Conservation (phyloP, 1,139 yeast genomes). For the Kluyveromyces sp. region DNA sequence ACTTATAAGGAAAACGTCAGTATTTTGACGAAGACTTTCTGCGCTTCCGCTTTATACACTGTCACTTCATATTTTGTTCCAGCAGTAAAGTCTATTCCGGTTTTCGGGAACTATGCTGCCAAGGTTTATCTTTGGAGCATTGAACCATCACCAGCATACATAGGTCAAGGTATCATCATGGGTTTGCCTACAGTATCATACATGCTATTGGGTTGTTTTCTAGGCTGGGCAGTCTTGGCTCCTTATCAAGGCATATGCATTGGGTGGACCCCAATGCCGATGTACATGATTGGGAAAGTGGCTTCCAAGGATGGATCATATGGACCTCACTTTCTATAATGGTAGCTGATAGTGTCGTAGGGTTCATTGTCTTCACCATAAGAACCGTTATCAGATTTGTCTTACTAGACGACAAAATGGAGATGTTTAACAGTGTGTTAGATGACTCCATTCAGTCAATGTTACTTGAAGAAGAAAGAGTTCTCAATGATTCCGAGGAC, state of each 20-base stretch:
- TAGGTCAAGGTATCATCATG: slow-evolving; percentile 98
- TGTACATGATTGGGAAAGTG: slow-evolving; percentile 84
- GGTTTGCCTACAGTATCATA: slow-evolving; percentile 86
- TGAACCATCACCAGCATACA: slow-evolving; percentile 94
- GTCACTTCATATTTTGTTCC: slow-evolving; percentile 68
- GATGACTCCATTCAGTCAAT: slow-evolving; percentile 29
- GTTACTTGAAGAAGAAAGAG: slow-evolving; percentile 27
- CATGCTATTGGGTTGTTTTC: slow-evolving; percentile 80
- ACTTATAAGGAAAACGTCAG: slow-evolving; percentile 50
- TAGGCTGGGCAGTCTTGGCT: slow-evolving; percentile 89
- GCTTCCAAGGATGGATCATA: slow-evolving; percentile 95
- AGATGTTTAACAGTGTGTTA: slow-evolving; percentile 17
- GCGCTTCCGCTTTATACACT: slow-evolving; percentile 66
- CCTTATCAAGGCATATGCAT: slow-evolving; percentile 55
- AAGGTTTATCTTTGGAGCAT: slow-evolving; percentile 71
- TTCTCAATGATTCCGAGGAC: slow-evolving; percentile 15
- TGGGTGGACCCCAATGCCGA: slow-evolving; percentile 79
- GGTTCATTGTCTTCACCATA: slow-evolving; percentile 57
- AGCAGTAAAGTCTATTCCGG: slow-evolving; percentile 54
- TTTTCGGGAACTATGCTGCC: slow-evolving; percentile 66
- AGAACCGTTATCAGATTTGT: slow-evolving; percentile 35
- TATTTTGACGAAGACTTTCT: slow-evolving; percentile 53
- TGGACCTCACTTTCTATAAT: slow-evolving; percentile 91
- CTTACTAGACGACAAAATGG: slow-evolving; percentile 21
- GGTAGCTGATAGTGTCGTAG: slow-evolving; percentile 86